Evolutionary conservation across 768 basidiomycete species (phyloP).

Genomic region (Leccinum barrowsii): DNA sequence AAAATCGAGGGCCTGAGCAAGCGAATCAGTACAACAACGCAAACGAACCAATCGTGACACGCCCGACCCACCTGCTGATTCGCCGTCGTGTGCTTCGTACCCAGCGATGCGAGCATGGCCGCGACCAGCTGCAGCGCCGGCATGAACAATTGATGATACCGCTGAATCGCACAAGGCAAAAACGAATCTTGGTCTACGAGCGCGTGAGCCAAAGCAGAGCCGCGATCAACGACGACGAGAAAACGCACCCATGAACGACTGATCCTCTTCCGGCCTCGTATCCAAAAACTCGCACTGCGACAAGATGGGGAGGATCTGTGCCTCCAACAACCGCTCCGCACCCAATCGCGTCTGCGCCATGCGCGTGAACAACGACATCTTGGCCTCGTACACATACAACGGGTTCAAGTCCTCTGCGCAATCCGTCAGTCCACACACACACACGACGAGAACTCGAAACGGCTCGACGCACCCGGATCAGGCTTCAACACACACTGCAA

Average conservation of each 20-base stretch:
- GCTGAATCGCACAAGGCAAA: constrained; percentile 79
- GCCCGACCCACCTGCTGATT: constrained; percentile 56
- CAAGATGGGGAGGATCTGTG: constrained; percentile 68
- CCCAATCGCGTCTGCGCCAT: constrained; percentile 81
- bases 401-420: constrained; percentile 79
- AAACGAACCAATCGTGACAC: no score
- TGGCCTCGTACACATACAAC: constrained; percentile 92
- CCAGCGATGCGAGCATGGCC: constrained; percentile 74
- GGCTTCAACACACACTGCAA: constrained; percentile 78
- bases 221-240: not conserved
- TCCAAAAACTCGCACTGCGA: constrained; percentile 87
- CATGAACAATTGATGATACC: constrained; percentile 89
- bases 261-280: constrained; percentile 77
- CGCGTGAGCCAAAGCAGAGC: not conserved
- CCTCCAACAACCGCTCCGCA: constrained; percentile 80
- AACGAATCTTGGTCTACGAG: constrained; percentile 75
- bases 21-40: not conserved
- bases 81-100: constrained; percentile 61
- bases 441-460: not conserved
- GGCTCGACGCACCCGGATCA: constrained; percentile 70
- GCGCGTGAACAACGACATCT: constrained; percentile 84
- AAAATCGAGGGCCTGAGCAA: constrained; percentile 57
- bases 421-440: not conserved
- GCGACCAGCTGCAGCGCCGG: constrained; percentile 81
- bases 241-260: constrained; percentile 72